These are phyloP conservation scores for Thamnidium elegans DNA, from an alignment of 192 early-diverging fungal genomes.

Conservation along the genomic window DNA sequence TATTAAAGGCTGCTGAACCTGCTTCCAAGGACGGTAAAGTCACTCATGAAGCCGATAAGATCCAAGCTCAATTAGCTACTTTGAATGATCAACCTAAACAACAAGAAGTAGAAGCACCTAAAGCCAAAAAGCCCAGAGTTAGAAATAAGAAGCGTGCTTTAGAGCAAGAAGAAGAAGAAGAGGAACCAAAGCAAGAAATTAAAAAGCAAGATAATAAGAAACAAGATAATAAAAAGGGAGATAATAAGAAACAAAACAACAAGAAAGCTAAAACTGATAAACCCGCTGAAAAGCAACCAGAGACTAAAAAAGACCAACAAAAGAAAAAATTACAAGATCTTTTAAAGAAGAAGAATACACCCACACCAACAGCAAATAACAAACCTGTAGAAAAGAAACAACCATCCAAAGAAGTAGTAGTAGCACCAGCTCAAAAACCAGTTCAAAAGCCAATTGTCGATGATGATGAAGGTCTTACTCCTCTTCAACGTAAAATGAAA, in stretches of 20 bases:
- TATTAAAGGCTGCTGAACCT: neutral
- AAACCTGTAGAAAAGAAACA: neutral
- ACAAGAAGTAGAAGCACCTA: neutral
- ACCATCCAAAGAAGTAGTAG: neutral
- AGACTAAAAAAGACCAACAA: neutral
- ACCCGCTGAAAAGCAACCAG: neutral
- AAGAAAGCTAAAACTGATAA: neutral
- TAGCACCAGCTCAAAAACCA: neutral
- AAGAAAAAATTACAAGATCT: constrained; percentile 30
- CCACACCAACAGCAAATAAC: neutral
- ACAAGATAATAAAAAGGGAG: neutral
- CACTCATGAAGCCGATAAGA: constrained; percentile 21
- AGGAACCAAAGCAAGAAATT: too few relatives aligned
- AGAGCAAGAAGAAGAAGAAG: neutral
- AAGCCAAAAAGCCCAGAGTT: neutral
- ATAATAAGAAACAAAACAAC: neutral
- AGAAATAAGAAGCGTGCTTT: constrained; percentile 1
- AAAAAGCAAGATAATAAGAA: neutral
- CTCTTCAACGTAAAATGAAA: constrained; percentile 39
- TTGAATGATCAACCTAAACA: constrained; percentile 3
- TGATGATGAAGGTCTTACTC: constrained; percentile 23
- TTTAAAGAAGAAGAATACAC: neutral
- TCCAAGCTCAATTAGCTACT: constrained; percentile 22
- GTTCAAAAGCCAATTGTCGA: neutral
- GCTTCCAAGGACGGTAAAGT: neutral